A percentile compares a stretch with the other conserved stretches of the same genome.
Evolutionary conservation across 129 eudicot genomes (phyloP).

Genomic region (Helianthus tuberosus): DNA sequence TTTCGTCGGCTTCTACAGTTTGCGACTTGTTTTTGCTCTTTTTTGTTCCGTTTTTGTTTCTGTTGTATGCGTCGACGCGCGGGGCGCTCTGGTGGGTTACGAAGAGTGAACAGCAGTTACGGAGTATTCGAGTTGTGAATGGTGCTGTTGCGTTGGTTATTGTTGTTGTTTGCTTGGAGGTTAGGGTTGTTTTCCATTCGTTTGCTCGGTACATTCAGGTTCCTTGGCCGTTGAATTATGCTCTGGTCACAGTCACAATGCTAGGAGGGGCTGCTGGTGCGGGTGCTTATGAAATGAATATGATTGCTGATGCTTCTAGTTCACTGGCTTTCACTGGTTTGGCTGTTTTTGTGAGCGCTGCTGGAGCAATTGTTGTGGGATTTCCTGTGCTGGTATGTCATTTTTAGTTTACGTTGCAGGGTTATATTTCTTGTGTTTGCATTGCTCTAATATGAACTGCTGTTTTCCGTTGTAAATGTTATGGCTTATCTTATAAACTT

Average conservation of each 20-base stretch:
- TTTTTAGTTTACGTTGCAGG: background rate
- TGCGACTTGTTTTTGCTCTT: constrained; percentile 82
- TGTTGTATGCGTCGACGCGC: constrained; percentile 83
- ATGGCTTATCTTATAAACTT: constrained; percentile 1
- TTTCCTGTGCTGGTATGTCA: constrained; percentile 79
- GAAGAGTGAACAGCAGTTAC: constrained; percentile 63
- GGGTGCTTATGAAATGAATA: constrained; percentile 82
- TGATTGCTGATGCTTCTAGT: constrained; percentile 80
- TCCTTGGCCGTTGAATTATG: constrained; percentile 82
- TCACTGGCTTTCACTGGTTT: constrained; percentile 70
- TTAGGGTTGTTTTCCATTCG: constrained; percentile 92
- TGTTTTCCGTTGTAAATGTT: constrained; percentile 6
- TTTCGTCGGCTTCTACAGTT: constrained; percentile 65
- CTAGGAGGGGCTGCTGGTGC: constrained; percentile 96
- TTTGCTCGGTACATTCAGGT: constrained; percentile 92
- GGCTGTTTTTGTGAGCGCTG: constrained; percentile 77
- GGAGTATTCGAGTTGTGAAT: constrained; percentile 67
- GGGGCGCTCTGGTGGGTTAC: constrained; percentile 98
- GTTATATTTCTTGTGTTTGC: background rate
- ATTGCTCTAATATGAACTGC: background rate
- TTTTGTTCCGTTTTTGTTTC: constrained; percentile 82
- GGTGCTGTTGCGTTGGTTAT: constrained; percentile 86
- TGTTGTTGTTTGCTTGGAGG: constrained; percentile 83
- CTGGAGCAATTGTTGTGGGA: constrained; percentile 95
- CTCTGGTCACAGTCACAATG: constrained; percentile 83